Conservation (phyloP, 2,329 filamentous ascomycete genomes). For the Aspergillus cejpii region DNA sequence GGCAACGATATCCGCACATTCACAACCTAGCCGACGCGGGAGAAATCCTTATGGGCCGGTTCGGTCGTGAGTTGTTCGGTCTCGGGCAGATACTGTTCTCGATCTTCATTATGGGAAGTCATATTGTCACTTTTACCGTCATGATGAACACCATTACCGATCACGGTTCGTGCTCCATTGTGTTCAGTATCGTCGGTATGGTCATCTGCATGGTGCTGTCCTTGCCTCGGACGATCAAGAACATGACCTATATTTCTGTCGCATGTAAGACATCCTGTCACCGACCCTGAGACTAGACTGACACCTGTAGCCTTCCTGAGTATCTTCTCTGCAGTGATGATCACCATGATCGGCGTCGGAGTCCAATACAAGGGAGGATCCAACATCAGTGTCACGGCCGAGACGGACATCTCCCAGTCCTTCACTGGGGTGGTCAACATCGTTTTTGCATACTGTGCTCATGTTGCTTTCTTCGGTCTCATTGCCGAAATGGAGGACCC, state of each 20-base stretch:
- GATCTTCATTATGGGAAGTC: constrained; percentile 63
- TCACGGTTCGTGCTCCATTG: constrained; percentile 56
- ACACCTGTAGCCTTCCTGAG: constrained; percentile 50
- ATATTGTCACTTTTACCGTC: constrained; percentile 62
- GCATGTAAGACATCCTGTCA: constrained; percentile 38
- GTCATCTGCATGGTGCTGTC: constrained; percentile 54
- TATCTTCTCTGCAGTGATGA: constrained; percentile 57
- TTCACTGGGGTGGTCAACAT: constrained; percentile 63
- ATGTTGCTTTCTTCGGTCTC: constrained; percentile 63
- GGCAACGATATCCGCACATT: constrained; percentile 52
- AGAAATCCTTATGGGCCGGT: constrained; percentile 53
- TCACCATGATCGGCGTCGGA: constrained; percentile 62
- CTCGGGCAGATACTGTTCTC: constrained; percentile 58
- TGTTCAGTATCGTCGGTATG: constrained; percentile 55
- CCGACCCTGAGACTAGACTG: not conserved
- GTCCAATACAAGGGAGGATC: constrained; percentile 41
- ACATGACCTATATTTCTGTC: constrained; percentile 56
- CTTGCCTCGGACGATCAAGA: constrained; percentile 56
- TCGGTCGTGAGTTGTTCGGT: constrained; percentile 58
- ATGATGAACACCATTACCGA: constrained; percentile 60
- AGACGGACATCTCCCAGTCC: constrained; percentile 46
- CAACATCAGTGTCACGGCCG: constrained; percentile 33
- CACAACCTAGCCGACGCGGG: constrained; percentile 63
- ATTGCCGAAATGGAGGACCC: constrained; percentile 59
- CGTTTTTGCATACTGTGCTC: constrained; percentile 62